Percentiles rank a stretch among this genome's conserved stretches.
Conservation (phyloP, 73 alveolate species). For the Blepharisma stoltei region DNA sequence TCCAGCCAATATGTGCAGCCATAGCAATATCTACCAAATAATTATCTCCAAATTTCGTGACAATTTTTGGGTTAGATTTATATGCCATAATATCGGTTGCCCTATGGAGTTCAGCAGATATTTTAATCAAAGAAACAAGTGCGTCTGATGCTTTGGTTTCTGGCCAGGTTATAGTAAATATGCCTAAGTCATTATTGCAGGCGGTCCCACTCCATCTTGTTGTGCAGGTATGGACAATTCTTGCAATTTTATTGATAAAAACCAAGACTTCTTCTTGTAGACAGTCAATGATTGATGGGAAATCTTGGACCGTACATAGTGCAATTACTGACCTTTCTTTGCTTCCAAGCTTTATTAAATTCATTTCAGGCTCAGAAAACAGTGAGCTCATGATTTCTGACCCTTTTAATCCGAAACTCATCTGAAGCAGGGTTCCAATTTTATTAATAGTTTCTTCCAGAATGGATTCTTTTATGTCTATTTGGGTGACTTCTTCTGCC, state of each 20-base stretch:
- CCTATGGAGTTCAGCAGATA: conserved; percentile 59
- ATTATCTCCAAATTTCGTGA: conserved; percentile 39
- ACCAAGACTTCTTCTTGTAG: conserved; percentile 69
- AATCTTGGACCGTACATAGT: conserved; percentile 37
- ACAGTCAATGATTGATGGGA: conserved; percentile 41
- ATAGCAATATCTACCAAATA: conserved; percentile 67
- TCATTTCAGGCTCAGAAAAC: conserved; percentile 57
- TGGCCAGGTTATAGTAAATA: conserved; percentile 53
- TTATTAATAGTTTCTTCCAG: conserved; percentile 60
- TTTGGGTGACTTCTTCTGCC: conserved; percentile 43
- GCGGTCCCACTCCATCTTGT: conserved; percentile 60
- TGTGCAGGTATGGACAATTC: conserved; percentile 58
- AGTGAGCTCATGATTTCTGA: conserved; percentile 56
- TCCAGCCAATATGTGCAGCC: conserved; percentile 87
- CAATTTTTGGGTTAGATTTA: conserved; percentile 52
- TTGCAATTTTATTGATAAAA: conserved; percentile 64
- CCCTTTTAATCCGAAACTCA: conserved; percentile 64
- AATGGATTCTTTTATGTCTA: conserved; percentile 35
- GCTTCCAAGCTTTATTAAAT: conserved; percentile 59
- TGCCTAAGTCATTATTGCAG: conserved; percentile 58
- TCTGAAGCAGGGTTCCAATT: conserved; percentile 62
- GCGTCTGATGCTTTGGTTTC: conserved; percentile 39
- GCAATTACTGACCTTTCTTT: conserved; percentile 52
- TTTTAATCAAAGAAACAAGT: conserved; percentile 61
- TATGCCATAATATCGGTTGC: conserved; percentile 52